Percentiles rank a stretch among this genome's conserved stretches.
phyloP scores from a whole-genome alignment of 2,329 filamentous ascomycete species.

The Aureobasidium sp. region DNA sequence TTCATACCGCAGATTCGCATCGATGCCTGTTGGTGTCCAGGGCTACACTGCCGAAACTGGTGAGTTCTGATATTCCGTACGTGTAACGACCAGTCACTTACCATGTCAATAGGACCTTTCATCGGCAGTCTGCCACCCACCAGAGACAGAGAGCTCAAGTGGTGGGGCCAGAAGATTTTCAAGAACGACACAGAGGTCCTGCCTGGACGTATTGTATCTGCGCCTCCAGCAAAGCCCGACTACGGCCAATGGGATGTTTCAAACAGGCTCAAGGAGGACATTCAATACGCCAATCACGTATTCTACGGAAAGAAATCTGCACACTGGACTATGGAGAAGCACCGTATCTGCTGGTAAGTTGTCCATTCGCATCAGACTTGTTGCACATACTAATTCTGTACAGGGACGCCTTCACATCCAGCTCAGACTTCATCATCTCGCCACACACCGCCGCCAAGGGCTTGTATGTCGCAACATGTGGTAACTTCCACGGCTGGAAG shows the following conservation, averaged over 20 bases:
- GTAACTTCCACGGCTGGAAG: constrained; percentile 33
- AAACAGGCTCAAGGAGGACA: constrained; percentile 48
- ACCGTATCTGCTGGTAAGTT: constrained; percentile 59
- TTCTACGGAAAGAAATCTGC: constrained; percentile 52
- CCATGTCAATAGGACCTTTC: constrained; percentile 39
- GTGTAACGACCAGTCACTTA: constrained; percentile 15
- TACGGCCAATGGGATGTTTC: constrained; percentile 58
- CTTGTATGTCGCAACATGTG: constrained; percentile 39
- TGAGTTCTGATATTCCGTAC: constrained; percentile 12
- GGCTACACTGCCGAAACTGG: constrained; percentile 34
- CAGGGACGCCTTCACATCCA: constrained; percentile 59
- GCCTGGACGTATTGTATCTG: constrained; percentile 48
- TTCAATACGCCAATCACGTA: constrained; percentile 47
- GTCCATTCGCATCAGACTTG: neutral
- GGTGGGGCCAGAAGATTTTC: constrained; percentile 56
- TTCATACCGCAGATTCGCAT: constrained; percentile 30
- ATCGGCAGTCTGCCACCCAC: constrained; percentile 52
- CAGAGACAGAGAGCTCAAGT: constrained; percentile 41
- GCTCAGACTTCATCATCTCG: constrained; percentile 44
- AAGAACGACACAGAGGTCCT: constrained; percentile 46
- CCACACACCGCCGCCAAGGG: constrained; percentile 35
- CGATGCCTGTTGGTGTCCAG: constrained; percentile 40
- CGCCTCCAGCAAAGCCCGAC: constrained; percentile 47
- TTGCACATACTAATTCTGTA: constrained; percentile 10
- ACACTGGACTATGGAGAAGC: constrained; percentile 51